Evolutionary conservation across 2,329 filamentous ascomycete species (phyloP).

Genomic region (Ramularia endophylla): DNA sequence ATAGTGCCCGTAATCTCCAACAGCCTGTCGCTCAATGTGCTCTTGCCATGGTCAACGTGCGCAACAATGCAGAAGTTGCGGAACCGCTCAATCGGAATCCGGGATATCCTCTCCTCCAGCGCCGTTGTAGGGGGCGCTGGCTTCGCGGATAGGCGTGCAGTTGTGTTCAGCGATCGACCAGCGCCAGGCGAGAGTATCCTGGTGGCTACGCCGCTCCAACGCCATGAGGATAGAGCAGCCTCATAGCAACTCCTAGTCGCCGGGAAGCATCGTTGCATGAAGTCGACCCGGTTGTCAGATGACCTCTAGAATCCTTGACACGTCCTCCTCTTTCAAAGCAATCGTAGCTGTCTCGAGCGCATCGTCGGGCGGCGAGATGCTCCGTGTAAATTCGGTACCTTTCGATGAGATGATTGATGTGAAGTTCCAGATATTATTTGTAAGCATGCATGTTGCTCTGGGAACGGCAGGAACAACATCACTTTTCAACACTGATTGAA

Average conservation of each 20-base stretch:
- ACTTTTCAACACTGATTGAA: background rate
- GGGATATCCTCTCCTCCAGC: constrained; percentile 60
- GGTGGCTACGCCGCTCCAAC: background rate
- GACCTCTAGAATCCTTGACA: too few species aligned
- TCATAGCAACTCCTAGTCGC: constrained; percentile 17
- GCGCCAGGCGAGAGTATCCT: constrained; percentile 6
- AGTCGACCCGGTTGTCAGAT: constrained; percentile 8
- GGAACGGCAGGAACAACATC: background rate
- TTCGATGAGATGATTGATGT: too few species aligned
- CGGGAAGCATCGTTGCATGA: constrained; percentile 46
- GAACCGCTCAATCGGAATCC: constrained; percentile 70
- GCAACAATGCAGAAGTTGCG: constrained; percentile 99
- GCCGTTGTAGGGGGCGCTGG: constrained; percentile 25
- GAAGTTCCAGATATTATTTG: too few species aligned
- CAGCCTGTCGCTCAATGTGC: constrained; percentile 85
- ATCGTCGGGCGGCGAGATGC: too few species aligned
- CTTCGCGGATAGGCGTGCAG: constrained; percentile 10
- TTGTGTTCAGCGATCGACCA: constrained; percentile 9
- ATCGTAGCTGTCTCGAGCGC: background rate
- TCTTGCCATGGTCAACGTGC: constrained; percentile 98
- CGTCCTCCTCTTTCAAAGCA: background rate
- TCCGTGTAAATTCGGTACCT: too few species aligned
- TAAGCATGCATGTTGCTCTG: constrained; percentile 1
- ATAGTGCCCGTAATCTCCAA: constrained; percentile 95
- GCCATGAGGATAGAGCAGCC: constrained; percentile 12